Conservation (phyloP, 2,329 filamentous ascomycete species). For the Harringtonia aguacate region DNA sequence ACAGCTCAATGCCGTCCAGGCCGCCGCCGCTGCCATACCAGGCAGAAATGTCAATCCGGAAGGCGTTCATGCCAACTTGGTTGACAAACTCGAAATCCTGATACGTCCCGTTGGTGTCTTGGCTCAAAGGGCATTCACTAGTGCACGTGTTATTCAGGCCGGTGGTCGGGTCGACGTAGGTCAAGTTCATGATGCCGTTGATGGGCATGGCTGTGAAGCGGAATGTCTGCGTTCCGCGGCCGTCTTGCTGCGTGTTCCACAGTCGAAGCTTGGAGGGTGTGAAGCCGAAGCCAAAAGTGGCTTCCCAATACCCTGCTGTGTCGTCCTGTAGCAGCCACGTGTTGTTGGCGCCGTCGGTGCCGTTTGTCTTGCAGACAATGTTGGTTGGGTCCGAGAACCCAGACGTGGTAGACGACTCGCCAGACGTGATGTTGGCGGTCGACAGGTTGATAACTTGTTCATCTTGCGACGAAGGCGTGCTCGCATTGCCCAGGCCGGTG, state of each 20-base stretch:
- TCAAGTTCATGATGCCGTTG: conserved; percentile 92
- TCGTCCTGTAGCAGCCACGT: conserved; percentile 76
- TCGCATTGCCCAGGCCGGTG: conserved; percentile 75
- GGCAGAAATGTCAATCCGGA: conserved; percentile 74
- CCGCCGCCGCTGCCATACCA: conserved; percentile 85
- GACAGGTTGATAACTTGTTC: conserved; percentile 76
- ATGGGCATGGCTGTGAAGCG: conserved; percentile 77
- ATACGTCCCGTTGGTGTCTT: conserved; percentile 51
- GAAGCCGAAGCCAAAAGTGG: conserved; percentile 73
- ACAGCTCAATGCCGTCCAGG: conserved; percentile 75
- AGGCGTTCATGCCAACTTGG: conserved; percentile 73
- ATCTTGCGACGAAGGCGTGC: conserved; percentile 53
- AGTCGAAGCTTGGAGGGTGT: conserved; percentile 77
- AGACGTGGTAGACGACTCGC: conserved; percentile 46
- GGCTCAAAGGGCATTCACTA: conserved; percentile 72
- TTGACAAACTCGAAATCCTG: conserved; percentile 94
- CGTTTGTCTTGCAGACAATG: conserved; percentile 68
- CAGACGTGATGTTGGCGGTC: conserved; percentile 61
- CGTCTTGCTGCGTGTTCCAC: conserved; percentile 77
- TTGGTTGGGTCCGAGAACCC: conserved; percentile 69
- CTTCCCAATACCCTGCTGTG: conserved; percentile 71
- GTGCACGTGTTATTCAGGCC: conserved; percentile 65
- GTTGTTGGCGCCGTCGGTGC: conserved; percentile 56
- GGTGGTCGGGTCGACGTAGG: conserved; percentile 67
- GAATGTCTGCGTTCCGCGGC: conserved; percentile 79